Evolutionary conservation across 139 green algal genomes (phyloP), one percentile per base, ranked within the genome.

Genomic region (Trebouxia sp.): DNA sequence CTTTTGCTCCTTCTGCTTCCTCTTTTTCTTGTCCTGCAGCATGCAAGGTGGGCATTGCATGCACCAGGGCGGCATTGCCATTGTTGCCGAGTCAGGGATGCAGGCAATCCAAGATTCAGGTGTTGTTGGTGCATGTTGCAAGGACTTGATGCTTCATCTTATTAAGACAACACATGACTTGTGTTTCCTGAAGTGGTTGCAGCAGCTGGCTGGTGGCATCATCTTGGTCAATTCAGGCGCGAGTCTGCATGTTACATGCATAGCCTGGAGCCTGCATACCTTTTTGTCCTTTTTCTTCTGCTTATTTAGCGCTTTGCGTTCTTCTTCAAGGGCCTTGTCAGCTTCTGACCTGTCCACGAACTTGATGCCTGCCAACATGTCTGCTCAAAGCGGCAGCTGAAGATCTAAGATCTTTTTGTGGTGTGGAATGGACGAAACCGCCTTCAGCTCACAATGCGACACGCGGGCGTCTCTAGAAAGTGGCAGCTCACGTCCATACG

Each of bases 351-450:
- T 82, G 66, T 81, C 84, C 32, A 90, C 47, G 1, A 89, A n/a
- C 65, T 83, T 83, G 0, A 90, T 53, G 11, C 86, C 82, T 5
- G 81, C 83, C 12, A 90, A 79, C 84, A 90, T 89, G n/a, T n/a
- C n/a, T n/a, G n/a, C n/a, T n/a, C n/a, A n/a, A n/a, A n/a, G n/a
- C n/a, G n/a, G n/a, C n/a, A n/a, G n/a, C n/a, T n/a, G n/a, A n/a
- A n/a, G n/a, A n/a, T n/a, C n/a, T n/a, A n/a, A n/a, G n/a, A n/a
- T n/a, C n/a, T n/a, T n/a, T n/a, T n/a, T n/a, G n/a, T n/a, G n/a
- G n/a, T n/a, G n/a, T n/a, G n/a, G n/a, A n/a, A n/a, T n/a, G n/a
- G n/a, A n/a, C n/a, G n/a, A n/a, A n/a, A n/a, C n/a, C n/a, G n/a
- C n/a, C n/a, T n/a, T n/a, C n/a, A n/a, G n/a, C n/a, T n/a, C n/a